Percentiles rank a stretch among this genome's conserved stretches.
Evolutionary conservation across 2,329 filamentous ascomycete genomes (phyloP).

Genomic region (Endothia cerciana): DNA sequence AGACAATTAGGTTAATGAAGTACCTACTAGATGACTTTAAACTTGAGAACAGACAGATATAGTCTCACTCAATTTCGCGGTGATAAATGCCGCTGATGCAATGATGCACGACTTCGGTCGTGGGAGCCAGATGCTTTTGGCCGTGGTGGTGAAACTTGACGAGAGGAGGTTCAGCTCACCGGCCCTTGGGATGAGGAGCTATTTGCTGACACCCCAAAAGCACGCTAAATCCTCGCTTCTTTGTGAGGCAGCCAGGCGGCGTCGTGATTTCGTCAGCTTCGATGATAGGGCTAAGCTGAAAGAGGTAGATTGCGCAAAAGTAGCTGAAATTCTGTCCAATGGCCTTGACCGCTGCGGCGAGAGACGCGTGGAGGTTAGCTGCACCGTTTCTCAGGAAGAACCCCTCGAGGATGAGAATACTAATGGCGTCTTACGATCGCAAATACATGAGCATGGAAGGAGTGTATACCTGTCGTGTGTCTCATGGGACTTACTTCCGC

Average conservation of each 20-base stretch:
- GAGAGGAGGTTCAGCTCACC: background rate
- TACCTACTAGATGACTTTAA: too few relatives aligned
- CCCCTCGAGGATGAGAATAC: background rate
- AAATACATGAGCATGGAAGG: background rate
- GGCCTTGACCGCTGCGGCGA: background rate
- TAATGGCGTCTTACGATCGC: background rate
- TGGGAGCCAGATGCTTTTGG: background rate
- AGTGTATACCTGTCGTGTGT: background rate
- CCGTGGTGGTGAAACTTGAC: background rate
- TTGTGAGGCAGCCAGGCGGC: background rate
- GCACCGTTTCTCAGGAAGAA: background rate
- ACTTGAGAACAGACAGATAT: too few relatives aligned
- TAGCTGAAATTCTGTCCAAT: background rate
- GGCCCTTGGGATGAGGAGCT: background rate
- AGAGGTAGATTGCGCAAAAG: background rate
- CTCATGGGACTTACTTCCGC: too few relatives aligned
- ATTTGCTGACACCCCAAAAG: background rate
- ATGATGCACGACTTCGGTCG: background rate
- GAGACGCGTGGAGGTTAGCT: background rate
- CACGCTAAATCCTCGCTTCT: background rate
- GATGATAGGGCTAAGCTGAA: background rate
- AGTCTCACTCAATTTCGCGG: too few relatives aligned
- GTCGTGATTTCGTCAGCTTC: background rate
- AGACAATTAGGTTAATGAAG: background rate
- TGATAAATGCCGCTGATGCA: background rate